Evolutionary conservation across 768 basidiomycete genomes (phyloP), one percentile per base, ranked within the genome.

Genomic region (Boletus huronensis): DNA sequence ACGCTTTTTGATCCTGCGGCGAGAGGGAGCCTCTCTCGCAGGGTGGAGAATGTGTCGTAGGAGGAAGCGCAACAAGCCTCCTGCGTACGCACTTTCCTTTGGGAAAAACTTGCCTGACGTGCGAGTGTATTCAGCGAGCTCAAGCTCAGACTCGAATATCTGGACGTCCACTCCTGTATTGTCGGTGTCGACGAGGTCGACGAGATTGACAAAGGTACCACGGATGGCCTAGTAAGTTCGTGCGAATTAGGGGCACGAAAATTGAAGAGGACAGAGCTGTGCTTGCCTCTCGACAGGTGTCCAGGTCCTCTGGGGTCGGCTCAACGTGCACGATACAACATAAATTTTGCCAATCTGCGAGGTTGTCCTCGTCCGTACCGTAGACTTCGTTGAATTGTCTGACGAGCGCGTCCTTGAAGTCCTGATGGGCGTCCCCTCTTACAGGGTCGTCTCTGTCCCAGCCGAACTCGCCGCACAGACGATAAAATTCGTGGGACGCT

Each of bases 161-260:
- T 28, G 14, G 0, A 62, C 51, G 0, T 53, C 31, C 1, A 42
- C 10, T 0, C 55, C 59, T 2, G 63, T 61, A 0, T 6, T 34
- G 9, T 61, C 23, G 0, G 31, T 44, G 31, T 63, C 61, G 6
- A 62, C 61, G 17, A 63, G 62, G 26, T 63, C 63, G 26, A 63
- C 63, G 13, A 63, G 63, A 4, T 63, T 64, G 14, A 62, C 55
- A 2, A 48, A 17, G 0, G 45, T 58, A 0, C 13, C 29, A 0
- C 42, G 19, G 16, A 63, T 21, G 0, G 53, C 55, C 62, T 63
- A 11, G 26, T 3, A 16, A 0, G 11, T 21, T 11, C n/a, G 17
- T 25, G 19, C 17, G n/a, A 23, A 31, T 53, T 19, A 39, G 7
- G 4, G n/a, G 19, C 3, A 19, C 8, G 6, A 23, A 32, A 2